Evolutionary conservation across 768 basidiomycete species (phyloP).

Genomic region (Mycena belliarum): DNA sequence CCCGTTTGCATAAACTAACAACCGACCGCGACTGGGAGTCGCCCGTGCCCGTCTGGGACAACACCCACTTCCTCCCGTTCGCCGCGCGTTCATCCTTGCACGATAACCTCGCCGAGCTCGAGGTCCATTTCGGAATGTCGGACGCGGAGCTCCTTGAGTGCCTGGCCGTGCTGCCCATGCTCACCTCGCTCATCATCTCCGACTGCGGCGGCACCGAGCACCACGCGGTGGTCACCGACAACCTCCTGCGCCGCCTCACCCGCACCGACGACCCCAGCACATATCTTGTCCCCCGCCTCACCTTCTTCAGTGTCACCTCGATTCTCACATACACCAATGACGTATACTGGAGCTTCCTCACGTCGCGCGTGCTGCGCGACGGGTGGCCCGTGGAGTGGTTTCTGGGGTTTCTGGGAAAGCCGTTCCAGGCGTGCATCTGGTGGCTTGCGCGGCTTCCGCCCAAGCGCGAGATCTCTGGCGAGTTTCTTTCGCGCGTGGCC

Average conservation of each 20-base stretch:
- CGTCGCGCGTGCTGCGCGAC: not conserved
- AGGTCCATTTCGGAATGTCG: not conserved
- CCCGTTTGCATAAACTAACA: not conserved
- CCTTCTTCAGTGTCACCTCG: too few species aligned
- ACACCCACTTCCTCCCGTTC: not conserved
- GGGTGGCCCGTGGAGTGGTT: too few species aligned
- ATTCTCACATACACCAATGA: too few species aligned
- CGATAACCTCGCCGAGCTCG: not conserved
- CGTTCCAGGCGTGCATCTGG: not conserved
- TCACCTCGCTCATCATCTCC: not conserved
- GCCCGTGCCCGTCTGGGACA: not conserved
- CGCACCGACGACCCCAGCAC: not conserved
- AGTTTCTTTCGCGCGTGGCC: too few species aligned
- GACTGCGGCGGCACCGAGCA: not conserved
- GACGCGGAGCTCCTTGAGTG: not conserved
- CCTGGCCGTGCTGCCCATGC: not conserved
- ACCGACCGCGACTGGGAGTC: too few species aligned
- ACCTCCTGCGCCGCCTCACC: too few species aligned
- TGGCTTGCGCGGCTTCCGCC: not conserved
- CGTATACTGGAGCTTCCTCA: too few species aligned
- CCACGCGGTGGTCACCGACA: too few species aligned
- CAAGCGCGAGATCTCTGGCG: too few species aligned
- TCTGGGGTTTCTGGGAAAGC: too few species aligned
- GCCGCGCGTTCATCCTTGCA: not conserved
- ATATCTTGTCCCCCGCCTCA: too few species aligned